phyloP scores from a whole-genome alignment of 1,284 basidiomycete genomes.

The Golubevia pallescens region DNA sequence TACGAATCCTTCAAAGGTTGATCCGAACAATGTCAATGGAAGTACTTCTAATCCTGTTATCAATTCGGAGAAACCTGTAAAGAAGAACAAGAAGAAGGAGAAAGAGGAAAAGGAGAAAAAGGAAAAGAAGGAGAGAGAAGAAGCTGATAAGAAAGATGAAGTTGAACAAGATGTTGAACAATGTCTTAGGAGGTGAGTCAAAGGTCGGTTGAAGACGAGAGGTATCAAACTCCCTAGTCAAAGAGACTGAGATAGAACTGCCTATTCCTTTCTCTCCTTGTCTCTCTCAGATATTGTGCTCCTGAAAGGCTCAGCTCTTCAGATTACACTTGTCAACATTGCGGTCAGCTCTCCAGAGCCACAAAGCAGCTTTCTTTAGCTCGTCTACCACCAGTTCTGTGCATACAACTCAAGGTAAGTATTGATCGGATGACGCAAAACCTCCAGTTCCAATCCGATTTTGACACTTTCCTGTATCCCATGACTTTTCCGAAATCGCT shows the following conservation, averaged over 20 bases:
- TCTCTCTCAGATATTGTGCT: conserved; percentile 32
- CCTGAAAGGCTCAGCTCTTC: conserved; percentile 46
- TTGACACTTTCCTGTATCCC: not conserved
- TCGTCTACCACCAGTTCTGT: conserved; percentile 85
- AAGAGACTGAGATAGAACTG: too few relatives aligned
- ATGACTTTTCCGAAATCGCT: not conserved
- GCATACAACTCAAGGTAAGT: conserved; percentile 90
- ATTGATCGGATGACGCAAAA: not conserved
- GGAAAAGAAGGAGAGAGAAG: conserved; percentile 16
- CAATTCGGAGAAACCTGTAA: conserved; percentile 9
- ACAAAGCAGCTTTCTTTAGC: conserved; percentile 83
- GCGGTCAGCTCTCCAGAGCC: conserved; percentile 69
- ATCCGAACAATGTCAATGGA: too few relatives aligned
- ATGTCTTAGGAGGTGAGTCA: conserved; percentile 74
- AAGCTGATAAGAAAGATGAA: conserved; percentile 37
- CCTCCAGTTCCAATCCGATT: not conserved
- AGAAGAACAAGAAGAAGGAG: conserved; percentile 57
- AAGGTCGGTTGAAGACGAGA: conserved; percentile 66
- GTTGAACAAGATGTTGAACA: conserved; percentile 69
- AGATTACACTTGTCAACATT: conserved; percentile 69
- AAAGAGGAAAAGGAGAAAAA: conserved; percentile 5
- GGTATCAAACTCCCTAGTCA: conserved; percentile 36
- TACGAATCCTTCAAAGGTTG: not conserved
- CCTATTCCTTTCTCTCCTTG: not conserved
- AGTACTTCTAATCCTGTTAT: not conserved